Evolutionary conservation across 2,329 filamentous ascomycete genomes (phyloP).

Genomic region (Colletotrichum gigasporum): DNA sequence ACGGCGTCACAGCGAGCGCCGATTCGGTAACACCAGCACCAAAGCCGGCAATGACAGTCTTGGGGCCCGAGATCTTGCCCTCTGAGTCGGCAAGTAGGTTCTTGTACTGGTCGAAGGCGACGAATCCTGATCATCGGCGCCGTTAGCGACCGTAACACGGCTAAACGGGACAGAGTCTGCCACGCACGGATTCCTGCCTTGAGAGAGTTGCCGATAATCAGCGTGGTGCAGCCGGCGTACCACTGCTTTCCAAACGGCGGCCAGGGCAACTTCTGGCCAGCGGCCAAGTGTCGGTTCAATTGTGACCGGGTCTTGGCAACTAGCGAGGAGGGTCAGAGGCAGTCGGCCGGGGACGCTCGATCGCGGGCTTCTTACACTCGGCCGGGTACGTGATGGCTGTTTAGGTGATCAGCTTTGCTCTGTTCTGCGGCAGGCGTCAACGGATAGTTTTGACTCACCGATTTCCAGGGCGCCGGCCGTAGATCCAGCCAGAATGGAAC

Average conservation of each 20-base stretch:
- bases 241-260: slow-evolving; percentile 92
- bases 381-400: slow-evolving; percentile 89
- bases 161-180: background rate
- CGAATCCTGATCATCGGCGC: slow-evolving; percentile 69
- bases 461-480: slow-evolving; percentile 97
- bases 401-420: slow-evolving; percentile 36
- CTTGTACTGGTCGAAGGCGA: slow-evolving; percentile 97
- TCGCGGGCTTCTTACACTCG: slow-evolving; percentile 72
- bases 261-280: slow-evolving; percentile 90
- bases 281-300: slow-evolving; percentile 84
- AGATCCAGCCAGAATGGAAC: slow-evolving; percentile 91
- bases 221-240: slow-evolving; percentile 97
- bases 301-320: slow-evolving; percentile 96
- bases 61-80: slow-evolving; percentile 88
- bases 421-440: background rate
- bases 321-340: slow-evolving; percentile 43
- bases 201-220: slow-evolving; percentile 95
- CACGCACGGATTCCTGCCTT: slow-evolving; percentile 92
- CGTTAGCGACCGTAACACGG: slow-evolving; percentile 23
- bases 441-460: slow-evolving; percentile 60
- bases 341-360: slow-evolving; percentile 15
- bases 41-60: slow-evolving; percentile 92
- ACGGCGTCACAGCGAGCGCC: slow-evolving; percentile 91
- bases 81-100: slow-evolving; percentile 80
- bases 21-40: slow-evolving; percentile 95